Evolutionary conservation across 768 basidiomycete genomes (phyloP), one percentile per base, ranked within the genome.

Genomic region (Macrolepiota dolichaula): DNA sequence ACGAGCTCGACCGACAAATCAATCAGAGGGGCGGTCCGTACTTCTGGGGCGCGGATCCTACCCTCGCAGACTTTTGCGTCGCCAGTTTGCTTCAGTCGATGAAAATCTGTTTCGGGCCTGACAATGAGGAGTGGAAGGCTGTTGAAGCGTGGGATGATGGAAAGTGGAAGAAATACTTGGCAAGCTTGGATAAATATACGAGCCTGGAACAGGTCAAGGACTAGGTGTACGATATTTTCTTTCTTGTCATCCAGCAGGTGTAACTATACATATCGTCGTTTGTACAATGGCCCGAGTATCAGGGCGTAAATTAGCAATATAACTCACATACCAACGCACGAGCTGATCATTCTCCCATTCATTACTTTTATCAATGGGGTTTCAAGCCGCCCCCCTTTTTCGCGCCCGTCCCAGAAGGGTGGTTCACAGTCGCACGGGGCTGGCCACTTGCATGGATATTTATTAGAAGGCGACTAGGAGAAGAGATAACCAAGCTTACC

Each of bases 41-140:
- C 57, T 61, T 82, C n/a, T 69, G 77, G 62, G 81, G 80, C 0
- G 66, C 73, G 7, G 65, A 62, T 12, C 64, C 73, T 7, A 72
- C 70, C 0, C 82, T 75, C 67, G 76, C 74, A 0, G 81, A 84
- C 65, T 69, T 82, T 29, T 69, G 71, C 2, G 62, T 81, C 22
- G 79, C 67, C 1, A 60, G 64, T 4, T 67, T 68, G 44, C 55
- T 78, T 7, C 25, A 67, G 0, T 78, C 71, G 70, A 55, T 72
- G 11, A 77, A 70, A 63, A 63, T 63, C 13, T 35, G 75, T 1
- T 69, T 70, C 51, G 76, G 77, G 7, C 69, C 71, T 55, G 73
- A 80, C 11, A 77, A 76, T 44, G 63, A 71, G 44, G 72, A 77
- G 55, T 83, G 80, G 80, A 73, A 70, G 49, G 70, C 73, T n/a